Evolutionary conservation across 2,329 filamentous ascomycete genomes (phyloP).

Genomic region (Helotiales sp.): DNA sequence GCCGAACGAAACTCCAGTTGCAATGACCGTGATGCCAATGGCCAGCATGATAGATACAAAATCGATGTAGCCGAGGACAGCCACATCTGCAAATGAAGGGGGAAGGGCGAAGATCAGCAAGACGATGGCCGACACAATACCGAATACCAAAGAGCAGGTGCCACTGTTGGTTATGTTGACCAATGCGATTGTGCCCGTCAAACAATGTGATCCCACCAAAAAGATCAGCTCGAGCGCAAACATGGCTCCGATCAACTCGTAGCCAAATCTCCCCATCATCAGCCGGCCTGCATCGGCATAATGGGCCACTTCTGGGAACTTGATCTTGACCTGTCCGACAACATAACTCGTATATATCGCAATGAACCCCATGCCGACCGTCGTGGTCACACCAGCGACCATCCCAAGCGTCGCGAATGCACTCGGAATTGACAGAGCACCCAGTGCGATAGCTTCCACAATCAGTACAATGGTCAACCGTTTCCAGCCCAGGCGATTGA

Average conservation of each 20-base stretch:
- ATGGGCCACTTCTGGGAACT: conserved; percentile 28
- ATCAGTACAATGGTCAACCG: conserved; percentile 49
- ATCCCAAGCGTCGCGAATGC: conserved; percentile 31
- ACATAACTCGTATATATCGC: conserved; percentile 44
- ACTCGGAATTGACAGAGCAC: conserved; percentile 24
- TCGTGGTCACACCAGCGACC: conserved; percentile 28
- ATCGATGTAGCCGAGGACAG: conserved; percentile 54
- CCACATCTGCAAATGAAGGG: conserved; percentile 56
- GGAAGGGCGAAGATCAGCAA: conserved; percentile 54
- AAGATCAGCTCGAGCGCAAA: conserved; percentile 59
- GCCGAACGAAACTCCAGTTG: conserved; percentile 43
- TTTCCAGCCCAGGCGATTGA: conserved; percentile 44
- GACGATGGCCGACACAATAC: conserved; percentile 49
- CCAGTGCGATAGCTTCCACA: conserved; percentile 41
- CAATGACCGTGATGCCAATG: conserved; percentile 57
- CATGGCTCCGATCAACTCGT: conserved; percentile 51
- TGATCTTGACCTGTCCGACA: conserved; percentile 38
- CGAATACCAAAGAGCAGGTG: conserved; percentile 57
- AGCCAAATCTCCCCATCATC: conserved; percentile 49
- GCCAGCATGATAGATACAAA: conserved; percentile 47
- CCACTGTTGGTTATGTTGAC: conserved; percentile 55
- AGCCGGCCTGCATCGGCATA: conserved; percentile 56
- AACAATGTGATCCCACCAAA: conserved; percentile 59
- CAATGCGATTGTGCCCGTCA: conserved; percentile 61
- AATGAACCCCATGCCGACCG: conserved; percentile 31